phyloP scores from a whole-genome alignment of 495 filamentous ascomycete species.

The Penicillium riverlandense region DNA sequence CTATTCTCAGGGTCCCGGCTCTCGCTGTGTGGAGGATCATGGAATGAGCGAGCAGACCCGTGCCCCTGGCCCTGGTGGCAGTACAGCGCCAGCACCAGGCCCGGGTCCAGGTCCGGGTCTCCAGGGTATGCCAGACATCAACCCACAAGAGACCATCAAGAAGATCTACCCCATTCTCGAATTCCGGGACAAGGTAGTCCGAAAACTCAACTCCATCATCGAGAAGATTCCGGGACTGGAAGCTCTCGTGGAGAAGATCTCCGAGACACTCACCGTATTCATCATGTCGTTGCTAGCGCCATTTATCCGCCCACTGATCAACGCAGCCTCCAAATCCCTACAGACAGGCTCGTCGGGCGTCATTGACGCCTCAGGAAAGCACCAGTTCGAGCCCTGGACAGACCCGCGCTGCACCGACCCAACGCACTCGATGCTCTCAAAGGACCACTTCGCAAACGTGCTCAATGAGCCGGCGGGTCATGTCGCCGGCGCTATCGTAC shows the following conservation, averaged over 20 bases:
- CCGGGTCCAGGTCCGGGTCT: conserved; percentile 44
- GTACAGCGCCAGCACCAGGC: no score
- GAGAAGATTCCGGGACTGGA: conserved; percentile 90
- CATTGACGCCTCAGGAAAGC: conserved; percentile 69
- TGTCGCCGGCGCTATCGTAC: conserved; percentile 68
- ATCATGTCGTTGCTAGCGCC: conserved; percentile 84
- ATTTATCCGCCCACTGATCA: conserved; percentile 85
- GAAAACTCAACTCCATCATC: conserved; percentile 71
- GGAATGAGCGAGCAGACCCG: background rate
- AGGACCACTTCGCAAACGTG: conserved; percentile 93
- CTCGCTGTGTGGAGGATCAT: conserved; percentile 5
- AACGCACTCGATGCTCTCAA: conserved; percentile 89
- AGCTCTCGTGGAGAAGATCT: conserved; percentile 78
- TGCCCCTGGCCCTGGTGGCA: no score
- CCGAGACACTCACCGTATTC: conserved; percentile 84
- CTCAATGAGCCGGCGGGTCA: conserved; percentile 83
- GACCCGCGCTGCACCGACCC: conserved; percentile 81
- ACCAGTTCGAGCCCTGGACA: conserved; percentile 88
- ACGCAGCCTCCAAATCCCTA: conserved; percentile 69
- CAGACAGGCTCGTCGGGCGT: conserved; percentile 78
- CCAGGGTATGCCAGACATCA: conserved; percentile 69
- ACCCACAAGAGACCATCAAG: conserved; percentile 69
- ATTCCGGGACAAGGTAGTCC: conserved; percentile 90
- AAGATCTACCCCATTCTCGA: conserved; percentile 93
- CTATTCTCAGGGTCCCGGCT: conserved; percentile 5